phyloP scores from a whole-genome alignment of 2,329 filamentous ascomycete species.

The Nothomitra cinnamomea region DNA sequence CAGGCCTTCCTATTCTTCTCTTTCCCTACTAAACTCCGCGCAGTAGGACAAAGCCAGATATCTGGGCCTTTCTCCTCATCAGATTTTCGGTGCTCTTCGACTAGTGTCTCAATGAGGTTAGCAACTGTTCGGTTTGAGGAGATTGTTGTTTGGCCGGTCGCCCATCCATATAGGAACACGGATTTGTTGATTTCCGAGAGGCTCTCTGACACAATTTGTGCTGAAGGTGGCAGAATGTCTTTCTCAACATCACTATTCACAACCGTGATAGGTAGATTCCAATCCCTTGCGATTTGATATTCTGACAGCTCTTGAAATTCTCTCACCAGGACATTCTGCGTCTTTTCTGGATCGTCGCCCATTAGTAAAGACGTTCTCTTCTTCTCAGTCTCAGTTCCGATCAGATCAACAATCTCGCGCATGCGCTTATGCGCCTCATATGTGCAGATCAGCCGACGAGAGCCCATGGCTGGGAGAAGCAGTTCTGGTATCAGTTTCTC shows the following conservation, averaged over 20 bases:
- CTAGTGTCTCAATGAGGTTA: slow-evolving; percentile 42
- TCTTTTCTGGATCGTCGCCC: slow-evolving; percentile 24
- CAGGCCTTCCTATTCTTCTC: slow-evolving; percentile 29
- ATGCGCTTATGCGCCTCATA: slow-evolving; percentile 47
- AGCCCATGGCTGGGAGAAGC: slow-evolving; percentile 43
- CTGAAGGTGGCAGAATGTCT: slow-evolving; percentile 27
- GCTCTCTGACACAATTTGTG: slow-evolving; percentile 24
- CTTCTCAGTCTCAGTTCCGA: slow-evolving; percentile 45
- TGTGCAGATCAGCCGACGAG: slow-evolving; percentile 46
- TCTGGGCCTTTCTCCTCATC: slow-evolving; percentile 39
- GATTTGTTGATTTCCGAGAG: slow-evolving; percentile 47
- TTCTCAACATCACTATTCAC: slow-evolving; percentile 9
- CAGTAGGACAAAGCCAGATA: slow-evolving; percentile 48
- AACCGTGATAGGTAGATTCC: slow-evolving; percentile 5
- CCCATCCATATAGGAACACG: slow-evolving; percentile 60
- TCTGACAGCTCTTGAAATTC: slow-evolving; percentile 5
- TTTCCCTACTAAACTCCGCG: slow-evolving; percentile 50
- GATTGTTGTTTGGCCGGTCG: slow-evolving; percentile 42
- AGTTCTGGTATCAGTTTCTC: slow-evolving; percentile 42
- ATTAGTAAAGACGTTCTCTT: slow-evolving; percentile 41
- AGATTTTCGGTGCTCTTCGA: slow-evolving; percentile 33
- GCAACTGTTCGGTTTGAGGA: slow-evolving; percentile 53
- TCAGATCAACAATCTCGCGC: slow-evolving; percentile 45
- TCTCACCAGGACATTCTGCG: slow-evolving; percentile 9
- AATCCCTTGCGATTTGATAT: slow-evolving; percentile 2